Evolutionary conservation across 2,329 filamentous ascomycete species (phyloP).

Genomic region (Microdochium trichocladiopsis): DNA sequence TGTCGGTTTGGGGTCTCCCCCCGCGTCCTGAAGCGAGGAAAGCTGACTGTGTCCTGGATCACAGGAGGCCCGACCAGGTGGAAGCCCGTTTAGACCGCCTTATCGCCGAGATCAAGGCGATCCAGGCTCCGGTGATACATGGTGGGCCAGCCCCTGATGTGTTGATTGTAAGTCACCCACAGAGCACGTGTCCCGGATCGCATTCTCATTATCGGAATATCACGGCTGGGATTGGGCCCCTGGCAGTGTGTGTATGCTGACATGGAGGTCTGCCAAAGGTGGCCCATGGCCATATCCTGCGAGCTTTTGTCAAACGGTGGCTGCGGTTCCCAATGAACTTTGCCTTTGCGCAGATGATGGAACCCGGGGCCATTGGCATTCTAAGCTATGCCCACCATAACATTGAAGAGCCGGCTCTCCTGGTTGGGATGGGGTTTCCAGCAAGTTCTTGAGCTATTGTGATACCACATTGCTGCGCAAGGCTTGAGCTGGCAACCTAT

Average conservation of each 20-base stretch:
- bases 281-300: constrained; percentile 40
- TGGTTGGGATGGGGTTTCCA: neutral
- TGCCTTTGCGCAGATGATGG: neutral
- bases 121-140: constrained; percentile 30
- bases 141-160: constrained; percentile 37
- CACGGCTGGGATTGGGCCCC: too few relatives aligned
- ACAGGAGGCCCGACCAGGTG: constrained; percentile 40
- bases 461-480: too few relatives aligned
- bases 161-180: constrained; percentile 26
- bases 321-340: constrained; percentile 26
- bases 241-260: neutral
- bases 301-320: constrained; percentile 49
- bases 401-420: neutral
- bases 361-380: neutral
- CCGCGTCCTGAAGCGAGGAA: neutral
- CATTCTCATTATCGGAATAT: too few relatives aligned
- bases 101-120: constrained; percentile 38
- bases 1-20: neutral
- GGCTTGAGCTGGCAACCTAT: too few relatives aligned
- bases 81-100: constrained; percentile 37
- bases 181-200: too few relatives aligned
- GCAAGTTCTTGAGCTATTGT: neutral
- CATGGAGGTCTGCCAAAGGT: constrained; percentile 1
- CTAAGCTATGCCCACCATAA: neutral
- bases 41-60: constrained; percentile 37